Evolutionary conservation across 768 basidiomycete species (phyloP), one percentile per base, ranked within the genome.

Genomic region (Thelephora ganbajun): DNA sequence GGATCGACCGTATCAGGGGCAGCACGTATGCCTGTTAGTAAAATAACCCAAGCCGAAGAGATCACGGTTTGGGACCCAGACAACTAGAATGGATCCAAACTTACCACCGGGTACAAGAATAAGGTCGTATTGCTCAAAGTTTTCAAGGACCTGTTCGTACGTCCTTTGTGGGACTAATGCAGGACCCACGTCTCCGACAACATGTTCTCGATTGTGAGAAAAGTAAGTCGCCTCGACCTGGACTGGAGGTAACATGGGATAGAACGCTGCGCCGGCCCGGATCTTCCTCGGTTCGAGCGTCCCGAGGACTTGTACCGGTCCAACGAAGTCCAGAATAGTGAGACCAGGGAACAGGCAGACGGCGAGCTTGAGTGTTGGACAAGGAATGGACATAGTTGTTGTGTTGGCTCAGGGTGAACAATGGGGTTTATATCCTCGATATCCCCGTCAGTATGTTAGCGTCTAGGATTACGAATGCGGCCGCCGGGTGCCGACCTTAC

Each of bases 281-380:
- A 30, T 30, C 11, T n/a, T 33, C 16, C 30, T 19, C 7, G 48
- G 45, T 13, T 47, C 33, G 35, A 58, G 22, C 46, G 53, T 55
- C 36, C 55, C 53, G n/a, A 66, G 50, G 1, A 63, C 50, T 48
- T 65, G 62, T 18, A 65, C 49, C 16, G 64, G 58, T 5, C 63
- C 63, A 51, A 59, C 56, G 49, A 58, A 66, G 50, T 66, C 65
- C 20, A 60, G 54, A 14, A 49, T 47, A 5, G 59, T 59, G 46
- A 61, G 58, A 44, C 52, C 53, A 11, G 61, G 60, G 48, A 56
- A 65, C 45, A 66, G 56, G 44, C 64, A 66, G 18, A 66, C 58
- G 6, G 63, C 64, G 43, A 58, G 26, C 16, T 26, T 43, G 18
- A 48, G 43, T 7, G 42, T 35, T 16, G 23, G 35, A 34, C 26